Base-by-base conservation (phyloP, 1,139 yeast genomes). In the Kodamaea ohmeri region DNA sequence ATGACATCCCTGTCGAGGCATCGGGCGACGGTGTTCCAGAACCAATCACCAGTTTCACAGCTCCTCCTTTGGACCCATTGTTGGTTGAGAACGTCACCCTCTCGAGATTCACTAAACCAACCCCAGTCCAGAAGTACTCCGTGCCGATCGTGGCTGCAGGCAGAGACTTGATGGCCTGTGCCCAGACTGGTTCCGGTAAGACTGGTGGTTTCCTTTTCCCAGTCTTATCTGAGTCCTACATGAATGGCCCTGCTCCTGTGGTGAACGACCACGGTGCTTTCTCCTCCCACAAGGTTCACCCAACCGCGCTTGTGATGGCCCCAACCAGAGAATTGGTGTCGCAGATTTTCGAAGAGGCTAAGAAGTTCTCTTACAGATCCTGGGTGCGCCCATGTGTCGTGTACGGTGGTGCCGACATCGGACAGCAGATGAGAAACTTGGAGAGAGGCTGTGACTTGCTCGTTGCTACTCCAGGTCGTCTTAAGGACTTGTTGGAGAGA, bases 161-260 rank as follows among this genome's bases (percentile, higher is more conserved):
- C 56, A 83, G 98, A 73, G 99, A 92, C 69, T 81, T 92, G 71
- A 92, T 92, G 98, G 98, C 98, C 33, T 92, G 98, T 82, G 98
- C 98, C 48, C 98, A 92, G 75, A 92, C 98, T 55, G 97, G 94
- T 86, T 90, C 97, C 42, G 99, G 99, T 79, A 92, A 92, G 75
- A 92, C 99, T 61, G 97, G 98, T 76, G 99, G 98, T 51, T 92
- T 92, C 78, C 76, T 92, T 61, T 92, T 92, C 86, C 99, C 99
- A 50, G 96, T 94, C 43, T 77, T 92, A 54, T 85, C 96, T 34
- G 92, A 90, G 70, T 86, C 95, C 46, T 92, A 83, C 70, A 71
- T 78, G 64, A 79, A 75, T 55, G 99, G 99, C 35, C 99, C 99
- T 44, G 77, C 88, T 43, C 74, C 81, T 38, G 55, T 64, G 34